Evolutionary conservation across 1,139 yeast genomes (phyloP).

Genomic region (Geotrichum candidum): DNA sequence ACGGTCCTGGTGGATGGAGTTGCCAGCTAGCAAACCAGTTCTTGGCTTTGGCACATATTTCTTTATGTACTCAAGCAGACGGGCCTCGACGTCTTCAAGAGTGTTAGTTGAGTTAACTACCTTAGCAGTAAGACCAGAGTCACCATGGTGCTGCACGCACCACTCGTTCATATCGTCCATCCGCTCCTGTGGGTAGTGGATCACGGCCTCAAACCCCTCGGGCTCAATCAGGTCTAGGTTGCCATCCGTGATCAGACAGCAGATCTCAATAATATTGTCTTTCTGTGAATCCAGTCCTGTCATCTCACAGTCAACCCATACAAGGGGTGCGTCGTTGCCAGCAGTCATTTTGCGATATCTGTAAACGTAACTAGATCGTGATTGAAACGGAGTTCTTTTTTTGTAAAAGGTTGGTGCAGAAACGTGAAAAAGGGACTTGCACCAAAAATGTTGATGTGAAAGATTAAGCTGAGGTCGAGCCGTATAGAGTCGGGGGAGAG

Average conservation of each 20-base stretch:
- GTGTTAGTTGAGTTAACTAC: slow-evolving; percentile 55
- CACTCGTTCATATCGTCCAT: slow-evolving; percentile 77
- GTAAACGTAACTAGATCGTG: slow-evolving; percentile 3
- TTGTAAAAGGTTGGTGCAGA: not conserved
- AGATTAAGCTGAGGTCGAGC: not conserved
- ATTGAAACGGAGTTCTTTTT: not conserved
- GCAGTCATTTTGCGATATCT: slow-evolving; percentile 12
- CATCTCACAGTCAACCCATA: slow-evolving; percentile 93
- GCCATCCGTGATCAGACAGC: slow-evolving; percentile 85
- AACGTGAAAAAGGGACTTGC: not conserved
- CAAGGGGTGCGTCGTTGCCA: slow-evolving; percentile 35
- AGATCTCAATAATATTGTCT: slow-evolving; percentile 82
- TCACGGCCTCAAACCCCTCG: slow-evolving; percentile 71
- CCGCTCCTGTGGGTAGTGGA: slow-evolving; percentile 60
- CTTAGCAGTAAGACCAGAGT: slow-evolving; percentile 69
- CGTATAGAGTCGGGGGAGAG: not conserved
- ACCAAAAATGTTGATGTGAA: not conserved
- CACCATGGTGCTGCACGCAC: slow-evolving; percentile 76
- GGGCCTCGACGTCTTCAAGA: slow-evolving; percentile 54
- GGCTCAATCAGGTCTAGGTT: slow-evolving; percentile 58
- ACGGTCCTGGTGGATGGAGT: slow-evolving; percentile 87
- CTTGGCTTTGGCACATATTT: slow-evolving; percentile 48
- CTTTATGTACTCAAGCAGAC: slow-evolving; percentile 56
- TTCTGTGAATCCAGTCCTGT: slow-evolving; percentile 76
- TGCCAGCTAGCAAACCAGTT: slow-evolving; percentile 77